phyloP scores from a whole-genome alignment of 441 rosid genomes.

The Omphalea diandra region DNA sequence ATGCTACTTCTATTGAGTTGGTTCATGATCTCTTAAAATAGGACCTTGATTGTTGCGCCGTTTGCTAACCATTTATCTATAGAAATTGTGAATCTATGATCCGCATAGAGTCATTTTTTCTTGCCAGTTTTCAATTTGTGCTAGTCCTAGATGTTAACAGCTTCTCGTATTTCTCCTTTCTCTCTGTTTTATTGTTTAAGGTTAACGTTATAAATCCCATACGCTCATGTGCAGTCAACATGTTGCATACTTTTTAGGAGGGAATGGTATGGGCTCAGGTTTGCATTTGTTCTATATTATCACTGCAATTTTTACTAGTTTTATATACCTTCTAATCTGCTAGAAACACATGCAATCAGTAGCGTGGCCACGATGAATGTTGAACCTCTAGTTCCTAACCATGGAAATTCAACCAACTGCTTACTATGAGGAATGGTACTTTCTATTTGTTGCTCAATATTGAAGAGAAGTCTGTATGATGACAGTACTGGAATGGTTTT shows the following conservation, averaged over 20 bases:
- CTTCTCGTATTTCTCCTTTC: neutral
- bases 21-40: neutral
- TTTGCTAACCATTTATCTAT: neutral
- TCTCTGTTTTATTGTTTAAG: too few relatives aligned
- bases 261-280: neutral
- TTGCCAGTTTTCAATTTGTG: neutral
- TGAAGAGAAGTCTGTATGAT: neutral
- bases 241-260: neutral
- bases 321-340: slow-evolving; percentile 6
- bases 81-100: neutral
- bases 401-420: neutral
- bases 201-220: neutral
- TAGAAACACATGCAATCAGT: neutral
- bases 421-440: neutral
- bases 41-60: neutral
- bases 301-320: too few relatives aligned
- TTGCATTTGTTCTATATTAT: neutral
- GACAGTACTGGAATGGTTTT: neutral
- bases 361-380: neutral
- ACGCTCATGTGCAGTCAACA: neutral
- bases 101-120: too few relatives aligned
- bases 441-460: neutral
- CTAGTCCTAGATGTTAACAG: neutral
- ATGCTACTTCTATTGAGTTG: neutral
- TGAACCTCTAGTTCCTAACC: neutral